A percentile compares a stretch with the other conserved stretches of the same genome.
These are phyloP conservation scores for Sextonia rubra DNA, from an alignment of 164 flowering plant species.

Conservation along the genomic window DNA sequence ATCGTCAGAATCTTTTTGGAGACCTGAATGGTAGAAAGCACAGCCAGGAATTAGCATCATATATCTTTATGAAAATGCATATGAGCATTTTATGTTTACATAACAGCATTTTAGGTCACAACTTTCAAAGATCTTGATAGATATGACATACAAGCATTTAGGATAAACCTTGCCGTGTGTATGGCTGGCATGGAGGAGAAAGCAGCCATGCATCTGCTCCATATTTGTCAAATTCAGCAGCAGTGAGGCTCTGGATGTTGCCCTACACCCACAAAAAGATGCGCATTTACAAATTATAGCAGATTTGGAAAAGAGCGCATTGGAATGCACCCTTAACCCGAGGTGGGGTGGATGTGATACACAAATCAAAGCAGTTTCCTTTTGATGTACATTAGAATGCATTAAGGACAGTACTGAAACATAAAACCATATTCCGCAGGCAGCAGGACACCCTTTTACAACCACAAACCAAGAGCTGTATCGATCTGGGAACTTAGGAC, in stretches of 20 bases:
- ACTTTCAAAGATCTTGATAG: background rate
- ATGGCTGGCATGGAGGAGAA: slow-evolving; percentile 99
- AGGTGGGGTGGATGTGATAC: background rate
- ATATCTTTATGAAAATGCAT: too few species aligned
- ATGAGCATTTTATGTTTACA: too few species aligned
- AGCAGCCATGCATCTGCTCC: slow-evolving; percentile 86
- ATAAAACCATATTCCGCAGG: too few species aligned
- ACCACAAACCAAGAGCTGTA: too few species aligned
- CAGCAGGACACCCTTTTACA: too few species aligned
- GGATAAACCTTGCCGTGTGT: slow-evolving; percentile 89
- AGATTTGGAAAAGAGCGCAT: background rate
- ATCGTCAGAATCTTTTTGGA: slow-evolving; percentile 86
- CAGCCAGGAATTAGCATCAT: too few species aligned
- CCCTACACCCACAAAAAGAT: slow-evolving; percentile 39
- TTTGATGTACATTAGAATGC: too few species aligned
- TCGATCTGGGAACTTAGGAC: too few species aligned
- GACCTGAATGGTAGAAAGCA: slow-evolving; percentile 37
- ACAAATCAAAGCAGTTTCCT: background rate
- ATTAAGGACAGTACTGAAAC: too few species aligned
- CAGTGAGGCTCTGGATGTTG: slow-evolving; percentile 80
- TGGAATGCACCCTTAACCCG: background rate
- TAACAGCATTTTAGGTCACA: too few species aligned
- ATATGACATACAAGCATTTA: slow-evolving; percentile 4
- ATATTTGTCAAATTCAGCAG: slow-evolving; percentile 71
- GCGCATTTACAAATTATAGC: background rate